Evolutionary conservation across 1,284 basidiomycete genomes (phyloP).

Genomic region (Ustilago lituana): DNA sequence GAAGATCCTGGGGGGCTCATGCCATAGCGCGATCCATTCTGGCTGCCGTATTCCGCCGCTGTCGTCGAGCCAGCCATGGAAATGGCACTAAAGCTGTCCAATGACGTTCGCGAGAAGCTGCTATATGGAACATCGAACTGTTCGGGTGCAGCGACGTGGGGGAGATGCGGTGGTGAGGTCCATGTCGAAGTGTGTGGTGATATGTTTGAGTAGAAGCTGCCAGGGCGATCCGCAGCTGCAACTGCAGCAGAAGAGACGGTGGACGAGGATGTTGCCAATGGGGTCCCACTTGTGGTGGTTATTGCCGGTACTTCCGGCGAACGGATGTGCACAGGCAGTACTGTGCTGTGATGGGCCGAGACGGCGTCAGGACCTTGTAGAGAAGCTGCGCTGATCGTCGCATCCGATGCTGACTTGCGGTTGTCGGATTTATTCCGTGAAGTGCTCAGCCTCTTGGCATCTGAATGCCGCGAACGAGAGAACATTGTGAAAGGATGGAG

Average conservation of each 20-base stretch:
- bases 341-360: slow-evolving; percentile 1
- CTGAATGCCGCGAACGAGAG: slow-evolving; percentile 18
- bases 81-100: slow-evolving; percentile 33
- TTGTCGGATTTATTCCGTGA: slow-evolving; percentile 3
- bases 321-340: slow-evolving; percentile 10
- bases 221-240: background rate
- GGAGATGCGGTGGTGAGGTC: slow-evolving; percentile 4
- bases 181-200: background rate
- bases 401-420: slow-evolving; percentile 1
- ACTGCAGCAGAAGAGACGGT: background rate
- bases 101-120: slow-evolving; percentile 35
- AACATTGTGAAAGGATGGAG: slow-evolving; percentile 13
- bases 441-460: slow-evolving; percentile 26
- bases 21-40: slow-evolving; percentile 26
- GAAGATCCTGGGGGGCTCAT: slow-evolving; percentile 12
- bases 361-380: background rate
- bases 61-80: slow-evolving; percentile 32
- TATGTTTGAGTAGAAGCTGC: background rate
- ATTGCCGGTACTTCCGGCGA: slow-evolving; percentile 27
- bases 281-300: slow-evolving; percentile 25
- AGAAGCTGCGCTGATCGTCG: background rate
- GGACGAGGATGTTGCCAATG: slow-evolving; percentile 17
- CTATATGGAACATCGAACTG: slow-evolving; percentile 12
- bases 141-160: slow-evolving; percentile 7
- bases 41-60: slow-evolving; percentile 25